These are phyloP conservation scores for Boletus eberwhitei DNA, from an alignment of 768 basidiomycete genomes.

Conservation along the genomic window DNA sequence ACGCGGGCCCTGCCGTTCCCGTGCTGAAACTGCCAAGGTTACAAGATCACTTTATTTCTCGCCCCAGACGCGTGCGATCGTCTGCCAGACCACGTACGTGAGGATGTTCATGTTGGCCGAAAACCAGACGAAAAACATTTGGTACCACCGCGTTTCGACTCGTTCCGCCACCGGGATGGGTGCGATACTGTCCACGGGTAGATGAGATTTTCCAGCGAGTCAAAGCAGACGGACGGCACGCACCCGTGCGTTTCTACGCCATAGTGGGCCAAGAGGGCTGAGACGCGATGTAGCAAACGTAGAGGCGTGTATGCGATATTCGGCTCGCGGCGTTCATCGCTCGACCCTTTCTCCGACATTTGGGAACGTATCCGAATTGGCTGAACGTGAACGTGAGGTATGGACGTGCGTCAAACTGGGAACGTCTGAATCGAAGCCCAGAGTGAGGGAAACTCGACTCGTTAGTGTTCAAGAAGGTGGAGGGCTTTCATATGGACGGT, in stretches of 20 bases:
- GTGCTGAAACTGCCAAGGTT: conserved; percentile 39
- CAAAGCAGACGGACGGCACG: not conserved
- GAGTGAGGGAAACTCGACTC: not conserved
- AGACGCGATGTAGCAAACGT: conserved; percentile 20
- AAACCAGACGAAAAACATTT: conserved; percentile 53
- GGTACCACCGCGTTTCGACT: conserved; percentile 40
- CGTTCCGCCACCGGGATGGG: conserved; percentile 37
- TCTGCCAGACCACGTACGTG: conserved; percentile 27
- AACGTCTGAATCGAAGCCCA: no score
- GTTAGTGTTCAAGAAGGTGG: not conserved
- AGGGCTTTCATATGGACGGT: no score
- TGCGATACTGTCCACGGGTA: conserved; percentile 30
- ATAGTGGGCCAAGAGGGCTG: conserved; percentile 30
- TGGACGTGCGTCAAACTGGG: conserved; percentile 3
- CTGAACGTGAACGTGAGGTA: not conserved
- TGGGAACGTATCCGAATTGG: not conserved
- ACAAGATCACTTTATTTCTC: not conserved
- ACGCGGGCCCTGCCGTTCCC: conserved; percentile 49
- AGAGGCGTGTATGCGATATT: not conserved
- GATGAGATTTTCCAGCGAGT: not conserved
- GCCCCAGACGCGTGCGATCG: no score
- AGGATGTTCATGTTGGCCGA: conserved; percentile 45
- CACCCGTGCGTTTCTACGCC: conserved; percentile 44
- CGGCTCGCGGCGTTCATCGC: not conserved
- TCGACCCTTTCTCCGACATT: conserved; percentile 1